These are phyloP conservation scores for Penicillium sp. DNA, from an alignment of 2,329 filamentous ascomycete genomes.

Conservation along the genomic window DNA sequence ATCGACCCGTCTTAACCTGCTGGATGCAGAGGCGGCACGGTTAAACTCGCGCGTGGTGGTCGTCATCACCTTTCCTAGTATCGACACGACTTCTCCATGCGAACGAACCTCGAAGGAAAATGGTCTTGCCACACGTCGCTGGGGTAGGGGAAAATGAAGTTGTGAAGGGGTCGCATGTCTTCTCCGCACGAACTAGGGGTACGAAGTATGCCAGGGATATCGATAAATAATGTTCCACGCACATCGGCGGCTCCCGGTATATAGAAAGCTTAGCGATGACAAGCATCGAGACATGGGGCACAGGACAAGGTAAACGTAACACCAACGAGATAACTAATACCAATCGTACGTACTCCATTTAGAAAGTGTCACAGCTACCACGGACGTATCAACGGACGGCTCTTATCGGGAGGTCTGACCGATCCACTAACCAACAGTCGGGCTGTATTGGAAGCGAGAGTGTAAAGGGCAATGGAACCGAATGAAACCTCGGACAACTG, in stretches of 20 bases:
- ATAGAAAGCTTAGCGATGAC: constrained; percentile 4
- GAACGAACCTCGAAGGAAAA: background rate
- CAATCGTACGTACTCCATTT: background rate
- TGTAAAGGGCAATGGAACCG: background rate
- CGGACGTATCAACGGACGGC: constrained; percentile 7
- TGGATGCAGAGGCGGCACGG: constrained; percentile 2
- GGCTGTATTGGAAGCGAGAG: constrained; percentile 8
- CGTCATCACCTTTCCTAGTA: background rate
- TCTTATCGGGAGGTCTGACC: constrained; percentile 13
- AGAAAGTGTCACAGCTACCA: background rate
- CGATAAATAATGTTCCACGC: constrained; percentile 2
- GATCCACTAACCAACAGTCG: constrained; percentile 7
- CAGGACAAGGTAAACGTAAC: background rate
- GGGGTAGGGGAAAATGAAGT: background rate
- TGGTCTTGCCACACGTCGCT: background rate
- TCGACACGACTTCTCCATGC: background rate
- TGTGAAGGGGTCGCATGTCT: background rate
- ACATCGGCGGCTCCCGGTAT: constrained; percentile 15
- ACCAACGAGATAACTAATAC: background rate
- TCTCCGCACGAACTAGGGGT: constrained; percentile 1
- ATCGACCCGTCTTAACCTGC: constrained; percentile 8
- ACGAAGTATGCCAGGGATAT: background rate
- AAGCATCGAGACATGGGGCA: background rate
- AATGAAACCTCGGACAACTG: constrained; percentile 12
- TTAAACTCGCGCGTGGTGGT: background rate